Evolutionary conservation across 1,139 yeast species (phyloP), one percentile per base, ranked within the genome.

Genomic region (Scheffersomyces illinoinensis): DNA sequence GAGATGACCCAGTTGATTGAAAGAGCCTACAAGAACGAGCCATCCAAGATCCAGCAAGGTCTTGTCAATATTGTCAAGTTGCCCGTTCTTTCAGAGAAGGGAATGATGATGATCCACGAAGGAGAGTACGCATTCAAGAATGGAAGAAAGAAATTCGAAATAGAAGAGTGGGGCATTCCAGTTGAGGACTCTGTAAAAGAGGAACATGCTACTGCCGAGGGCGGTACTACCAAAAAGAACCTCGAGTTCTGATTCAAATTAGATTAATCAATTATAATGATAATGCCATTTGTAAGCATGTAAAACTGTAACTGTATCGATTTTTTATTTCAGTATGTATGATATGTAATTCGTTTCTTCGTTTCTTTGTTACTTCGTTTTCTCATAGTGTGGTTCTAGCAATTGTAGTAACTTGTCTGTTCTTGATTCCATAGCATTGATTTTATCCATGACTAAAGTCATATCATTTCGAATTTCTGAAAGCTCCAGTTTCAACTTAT

Each of bases 121-220:
- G 89, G 91, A 57, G 98, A 93, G 73, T 89, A 85, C 72, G 93
- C 97, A 3, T 95, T 93, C 75, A 88, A 89, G 68, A 92, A 92
- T 62, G 95, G 97, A 17, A 82, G 90, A 62, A 87, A 88, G 73
- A 87, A 84, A 68, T 92, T 95, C 70, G 97, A 90, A 68, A 89
- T 93, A 59, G 93, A 90, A 64, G 91, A 88, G 68, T 93, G 97
- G 97, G 91, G 97, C 24, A 95, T 95, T 54, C 98, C 99, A 0
- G 97, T 95, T 2, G 98, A 91, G 61, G 93, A 88, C 58, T 87
- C 83, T 48, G 89, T 82, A 19, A 83, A 77, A 47, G 84, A 77
- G 39, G 70, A 73, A 24, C 58, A 62, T 43, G 62, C 64, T n/a
- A 64, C 62, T 52, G 68, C 63, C 53, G 70, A 69, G 14, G 65